Evolutionary conservation across 176 grass and related monocot species (phyloP), one percentile per base, ranked within the genome.

Genomic region (Musa schizocarpa): DNA sequence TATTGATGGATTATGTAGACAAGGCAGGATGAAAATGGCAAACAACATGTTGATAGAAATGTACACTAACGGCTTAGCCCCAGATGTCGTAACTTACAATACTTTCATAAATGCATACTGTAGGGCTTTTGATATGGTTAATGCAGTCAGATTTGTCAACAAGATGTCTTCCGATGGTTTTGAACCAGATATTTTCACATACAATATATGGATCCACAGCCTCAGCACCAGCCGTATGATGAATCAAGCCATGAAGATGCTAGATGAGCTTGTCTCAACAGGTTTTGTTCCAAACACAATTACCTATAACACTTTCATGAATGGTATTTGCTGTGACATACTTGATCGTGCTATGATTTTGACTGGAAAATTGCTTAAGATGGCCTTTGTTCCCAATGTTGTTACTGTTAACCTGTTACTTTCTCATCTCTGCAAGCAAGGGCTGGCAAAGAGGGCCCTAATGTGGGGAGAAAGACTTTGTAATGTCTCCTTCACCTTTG

Each of bases 401-500:
- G 67, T 97, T 63, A 97, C 94, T 77, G 63, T 93, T 83, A 97
- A 98, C 52, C 75, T 98, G 78, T 83, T 91, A 17, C 82, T 98
- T 76, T 93, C 90, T 68, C 88, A 98, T 83, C 89, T 98, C 81
- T 98, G 90, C 80, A 98, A 93, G 76, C 84, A 93, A 89, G 94
- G 94, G 57, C 82, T 91, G 76, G 82, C 88, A 76, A 87, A 84
- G 74, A 86, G 80, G 76, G 87, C 86, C 11, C 72, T 93, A 68
- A 17, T 78, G 65, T 98, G 94, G 90, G 94, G 88, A 75, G 81
- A 86, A 75, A 93, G 83, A 56, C 84, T 98, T 43, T 83, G 64
- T 79, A 86, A 93, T 49, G 83, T 84, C 57, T 84, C 79, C 54
- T 87, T 98, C 76, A 71, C 72, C 65, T 98, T 98, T 89, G 94